phyloP scores from a whole-genome alignment of 257 asterid genomes.

The Solanum piurae region DNA sequence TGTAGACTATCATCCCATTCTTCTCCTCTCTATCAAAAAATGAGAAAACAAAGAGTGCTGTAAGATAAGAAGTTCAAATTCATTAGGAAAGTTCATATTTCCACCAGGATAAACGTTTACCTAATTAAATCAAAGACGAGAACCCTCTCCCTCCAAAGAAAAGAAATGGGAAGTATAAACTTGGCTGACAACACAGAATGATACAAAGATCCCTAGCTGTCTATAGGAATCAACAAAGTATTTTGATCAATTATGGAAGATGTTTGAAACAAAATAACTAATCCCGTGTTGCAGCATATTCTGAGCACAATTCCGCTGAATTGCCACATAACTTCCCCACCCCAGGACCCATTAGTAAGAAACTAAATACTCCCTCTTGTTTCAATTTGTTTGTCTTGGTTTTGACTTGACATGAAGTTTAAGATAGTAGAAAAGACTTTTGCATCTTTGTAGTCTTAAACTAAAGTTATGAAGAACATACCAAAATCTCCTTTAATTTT shows the following conservation, averaged over 20 bases:
- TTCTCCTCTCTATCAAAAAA: constrained; percentile 65
- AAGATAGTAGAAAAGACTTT: neutral
- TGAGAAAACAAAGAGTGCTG: neutral
- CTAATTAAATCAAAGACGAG: neutral
- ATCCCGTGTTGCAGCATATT: neutral
- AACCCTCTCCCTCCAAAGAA: neutral
- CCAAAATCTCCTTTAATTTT: neutral
- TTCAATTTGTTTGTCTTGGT: neutral
- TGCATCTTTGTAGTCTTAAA: neutral
- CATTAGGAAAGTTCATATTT: neutral
- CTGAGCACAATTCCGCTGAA: neutral
- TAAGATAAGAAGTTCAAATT: neutral
- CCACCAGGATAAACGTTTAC: neutral
- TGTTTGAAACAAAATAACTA: neutral
- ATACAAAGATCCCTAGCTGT: neutral
- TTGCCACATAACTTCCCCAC: neutral
- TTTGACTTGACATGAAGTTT: neutral
- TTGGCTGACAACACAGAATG: neutral
- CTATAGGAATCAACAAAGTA: too few relatives aligned
- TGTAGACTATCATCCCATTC: constrained; percentile 83
- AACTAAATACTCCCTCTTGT: neutral
- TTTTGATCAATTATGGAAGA: too few relatives aligned
- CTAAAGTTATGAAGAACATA: neutral
- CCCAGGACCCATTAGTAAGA: neutral
- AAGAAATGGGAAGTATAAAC: neutral